Evolutionary conservation across 2,329 filamentous ascomycete genomes (phyloP), one percentile per base, ranked within the genome.

Genomic region (Neonectria ditissima): DNA sequence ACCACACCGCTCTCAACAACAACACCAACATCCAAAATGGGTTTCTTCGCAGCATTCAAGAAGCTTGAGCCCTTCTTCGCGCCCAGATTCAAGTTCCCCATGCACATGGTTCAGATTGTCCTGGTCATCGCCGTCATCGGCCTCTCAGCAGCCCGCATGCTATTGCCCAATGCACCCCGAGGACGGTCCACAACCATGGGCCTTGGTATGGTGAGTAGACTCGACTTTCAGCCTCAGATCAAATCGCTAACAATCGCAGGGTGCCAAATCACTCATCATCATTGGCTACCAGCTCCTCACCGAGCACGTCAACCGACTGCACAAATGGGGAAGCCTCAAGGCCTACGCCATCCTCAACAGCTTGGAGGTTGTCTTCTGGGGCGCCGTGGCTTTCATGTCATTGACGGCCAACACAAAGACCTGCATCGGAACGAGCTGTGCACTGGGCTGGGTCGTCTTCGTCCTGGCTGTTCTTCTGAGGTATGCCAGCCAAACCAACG

Each of bases 301-400:
- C 26, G 75, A 78, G 43, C 77, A 81, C 60, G 65, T 76, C 13
- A 41, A 62, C 5, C 64, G 66, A 1, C 74, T 81, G 13, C 74
- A 71, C 14, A 34, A 34, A 58, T 83, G 78, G 79, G 73, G 66
- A 28, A 80, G 75, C 67, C 69, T 78, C 6, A 83, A 81, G 69
- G 80, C 80, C 5, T 76, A 80, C 66, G 66, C 73, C 5, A 79
- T 82, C 37, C 72, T 83, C 59, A 81, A 80, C 69, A 72, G 65
- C 48, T 68, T 82, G 16, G 81, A 83, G 65, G 65, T 79, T 14
- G 72, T 82, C 14, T 82, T 82, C 66, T 83, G 81, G 80, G 63
- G 45, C 11, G 59, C 65, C 0, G 63, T 67, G 20, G 55, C 59
- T 5, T 67, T 65, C 26, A 47, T 67, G 39, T 48, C 53, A 4